Percentiles rank a stretch among this genome's conserved stretches.
Conservation (phyloP, 768 basidiomycete genomes). For the Russula earlei region DNA sequence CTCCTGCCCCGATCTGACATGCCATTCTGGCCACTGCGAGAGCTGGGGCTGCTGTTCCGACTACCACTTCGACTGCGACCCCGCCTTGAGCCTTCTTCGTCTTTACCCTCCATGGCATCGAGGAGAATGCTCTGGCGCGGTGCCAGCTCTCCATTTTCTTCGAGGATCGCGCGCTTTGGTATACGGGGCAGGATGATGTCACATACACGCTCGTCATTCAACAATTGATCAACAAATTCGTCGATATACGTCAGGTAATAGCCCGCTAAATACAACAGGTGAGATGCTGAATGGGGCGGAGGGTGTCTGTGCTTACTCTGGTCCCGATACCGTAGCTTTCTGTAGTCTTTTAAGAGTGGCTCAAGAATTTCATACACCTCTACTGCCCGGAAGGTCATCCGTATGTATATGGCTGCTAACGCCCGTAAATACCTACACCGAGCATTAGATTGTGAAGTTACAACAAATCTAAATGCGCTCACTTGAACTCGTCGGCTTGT, state of each 20-base stretch:
- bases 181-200: conserved; percentile 93
- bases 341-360: conserved; percentile 87
- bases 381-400: conserved; percentile 84
- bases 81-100: conserved; percentile 37
- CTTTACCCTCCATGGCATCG: conserved; percentile 74
- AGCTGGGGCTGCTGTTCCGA: conserved; percentile 25
- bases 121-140: conserved; percentile 81
- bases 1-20: conserved; percentile 25
- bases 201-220: conserved; percentile 87
- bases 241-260: conserved; percentile 84
- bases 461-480: conserved; percentile 24
- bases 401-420: conserved; percentile 85
- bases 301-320: conserved; percentile 48
- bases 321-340: conserved; percentile 74
- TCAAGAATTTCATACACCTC: conserved; percentile 93
- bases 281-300: neutral
- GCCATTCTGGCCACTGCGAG: conserved; percentile 26
- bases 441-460: neutral
- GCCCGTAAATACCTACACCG: conserved; percentile 78
- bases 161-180: conserved; percentile 74
- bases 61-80: conserved; percentile 33
- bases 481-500: conserved; percentile 98
- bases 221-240: conserved; percentile 77
- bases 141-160: conserved; percentile 86
- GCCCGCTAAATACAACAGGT: conserved; percentile 47